Evolutionary conservation across 148 eudicot genomes (phyloP), one percentile per base, ranked within the genome.

Genomic region (Silene uniflora): DNA sequence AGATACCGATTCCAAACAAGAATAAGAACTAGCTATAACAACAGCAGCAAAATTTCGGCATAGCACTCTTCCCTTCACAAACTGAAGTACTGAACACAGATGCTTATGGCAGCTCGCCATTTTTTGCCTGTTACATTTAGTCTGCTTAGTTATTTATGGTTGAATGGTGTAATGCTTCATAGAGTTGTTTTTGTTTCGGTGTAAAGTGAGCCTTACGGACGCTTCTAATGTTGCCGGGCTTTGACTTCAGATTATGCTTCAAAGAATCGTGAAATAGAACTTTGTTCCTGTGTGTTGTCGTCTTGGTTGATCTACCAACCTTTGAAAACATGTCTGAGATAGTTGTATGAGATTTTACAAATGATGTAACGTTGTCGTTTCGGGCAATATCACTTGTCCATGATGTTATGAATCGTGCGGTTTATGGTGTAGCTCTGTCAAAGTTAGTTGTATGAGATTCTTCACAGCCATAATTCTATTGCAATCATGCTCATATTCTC

Each of bases 251-350:
- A 12, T 10, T 39, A 49, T 46, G 72, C 24, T 46, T 68, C 71
- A 6, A 5, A 44, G 16, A 44, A 11, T 44, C 9, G 70, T 11
- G 6, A 46, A 18, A 7, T 1, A 68, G 7, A n/a, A 39, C 5
- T 39, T 18, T 18, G n/a, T 7, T 39, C 7, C 21, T 42, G 18
- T 11, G 54, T 67, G 13, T 69, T 66, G 39, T 54, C n/a, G 58
- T 22, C 39, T 56, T 71, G 67, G 29, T 76, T 75, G 83, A 55
- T 79, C 49, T 79, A 73, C 77, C 81, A 73, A 46, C 42, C 73
- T 67, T 73, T 59, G 16, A 73, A 65, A 71, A 64, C 25, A 23
- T 46, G 49, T 32, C 44, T 35, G 56, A 68, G n/a, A 4, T 39
- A 39, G 44, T 39, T 39, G 44, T 39, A 39, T 39, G 44, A 39